phyloP scores from a whole-genome alignment of 192 early-diverging fungal genomes.

The Hyaloraphidium curvatum region DNA sequence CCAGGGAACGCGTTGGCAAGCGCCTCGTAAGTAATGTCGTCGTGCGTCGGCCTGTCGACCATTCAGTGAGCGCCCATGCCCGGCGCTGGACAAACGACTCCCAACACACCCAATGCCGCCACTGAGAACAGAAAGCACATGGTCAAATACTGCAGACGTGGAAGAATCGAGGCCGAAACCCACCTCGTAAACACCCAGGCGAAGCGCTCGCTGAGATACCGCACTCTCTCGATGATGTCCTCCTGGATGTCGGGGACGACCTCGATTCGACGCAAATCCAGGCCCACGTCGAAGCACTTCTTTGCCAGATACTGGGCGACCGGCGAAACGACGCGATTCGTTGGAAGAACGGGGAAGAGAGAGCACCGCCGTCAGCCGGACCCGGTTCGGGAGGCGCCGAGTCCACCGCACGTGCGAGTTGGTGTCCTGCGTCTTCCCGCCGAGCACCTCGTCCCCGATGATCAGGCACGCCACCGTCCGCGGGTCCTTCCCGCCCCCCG shows the following conservation, averaged over 20 bases:
- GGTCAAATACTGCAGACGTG: no score
- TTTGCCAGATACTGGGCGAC: constrained; percentile 19
- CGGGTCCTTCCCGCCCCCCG: neutral
- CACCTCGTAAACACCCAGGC: constrained; percentile 48
- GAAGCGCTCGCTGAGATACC: constrained; percentile 21
- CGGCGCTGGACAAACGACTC: no score
- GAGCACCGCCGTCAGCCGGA: neutral
- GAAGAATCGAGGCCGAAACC: no score
- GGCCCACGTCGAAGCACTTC: constrained; percentile 36
- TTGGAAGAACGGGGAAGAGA: neutral
- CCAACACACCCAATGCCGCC: no score
- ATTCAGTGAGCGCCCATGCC: no score
- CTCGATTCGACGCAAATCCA: constrained; percentile 32
- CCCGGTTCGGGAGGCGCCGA: neutral
- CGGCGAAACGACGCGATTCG: neutral
- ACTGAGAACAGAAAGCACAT: no score
- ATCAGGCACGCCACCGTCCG: constrained; percentile 1
- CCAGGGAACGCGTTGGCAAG: constrained; percentile 35
- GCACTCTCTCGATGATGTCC: constrained; percentile 24
- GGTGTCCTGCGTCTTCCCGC: constrained; percentile 44
- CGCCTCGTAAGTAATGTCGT: constrained; percentile 44
- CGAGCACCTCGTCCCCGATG: constrained; percentile 45
- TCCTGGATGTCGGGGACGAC: constrained; percentile 28
- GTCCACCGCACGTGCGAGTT: constrained; percentile 15
- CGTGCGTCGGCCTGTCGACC: constrained; percentile 42